Conservation (phyloP, 805 yeast genomes). For the Starmerella geochares region DNA sequence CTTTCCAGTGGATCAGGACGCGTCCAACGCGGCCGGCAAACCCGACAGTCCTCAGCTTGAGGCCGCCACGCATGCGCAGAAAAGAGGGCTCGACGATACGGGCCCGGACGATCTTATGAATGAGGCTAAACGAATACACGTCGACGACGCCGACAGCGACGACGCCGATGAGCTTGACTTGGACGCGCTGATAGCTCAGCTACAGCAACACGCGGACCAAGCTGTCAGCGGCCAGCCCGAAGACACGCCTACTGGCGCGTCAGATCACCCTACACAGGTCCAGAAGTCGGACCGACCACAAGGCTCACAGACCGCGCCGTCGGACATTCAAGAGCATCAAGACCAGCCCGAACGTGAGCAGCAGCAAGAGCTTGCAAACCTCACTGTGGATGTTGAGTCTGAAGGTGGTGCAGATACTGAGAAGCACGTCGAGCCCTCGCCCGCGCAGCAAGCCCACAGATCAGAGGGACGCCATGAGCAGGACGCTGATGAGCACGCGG, state of each 20-base stretch:
- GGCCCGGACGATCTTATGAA: background rate
- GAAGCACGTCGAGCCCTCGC: too few relatives aligned
- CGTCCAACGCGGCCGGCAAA: background rate
- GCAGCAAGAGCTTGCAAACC: too few relatives aligned
- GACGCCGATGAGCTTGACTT: slow-evolving; percentile 23
- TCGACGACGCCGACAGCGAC: slow-evolving; percentile 6
- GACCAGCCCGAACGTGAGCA: background rate
- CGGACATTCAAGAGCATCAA: background rate
- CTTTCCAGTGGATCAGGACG: background rate
- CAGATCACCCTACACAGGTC: background rate
- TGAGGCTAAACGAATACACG: slow-evolving; percentile 2
- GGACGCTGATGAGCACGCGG: background rate
- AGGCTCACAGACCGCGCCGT: too few relatives aligned
- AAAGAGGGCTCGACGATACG: slow-evolving; percentile 9
- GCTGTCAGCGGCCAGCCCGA: background rate
- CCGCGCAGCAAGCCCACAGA: too few relatives aligned
- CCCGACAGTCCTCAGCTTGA: background rate
- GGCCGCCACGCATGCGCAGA: background rate
- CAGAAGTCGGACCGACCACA: background rate
- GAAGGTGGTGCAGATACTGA: too few relatives aligned
- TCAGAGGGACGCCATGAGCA: background rate
- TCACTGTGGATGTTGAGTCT: too few relatives aligned
- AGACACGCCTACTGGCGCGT: background rate
- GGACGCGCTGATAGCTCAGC: slow-evolving; percentile 26
- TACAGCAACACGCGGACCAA: slow-evolving; percentile 23